Base-by-base conservation (phyloP, 2,329 filamentous ascomycete species). In the Penicillium crustosum region DNA sequence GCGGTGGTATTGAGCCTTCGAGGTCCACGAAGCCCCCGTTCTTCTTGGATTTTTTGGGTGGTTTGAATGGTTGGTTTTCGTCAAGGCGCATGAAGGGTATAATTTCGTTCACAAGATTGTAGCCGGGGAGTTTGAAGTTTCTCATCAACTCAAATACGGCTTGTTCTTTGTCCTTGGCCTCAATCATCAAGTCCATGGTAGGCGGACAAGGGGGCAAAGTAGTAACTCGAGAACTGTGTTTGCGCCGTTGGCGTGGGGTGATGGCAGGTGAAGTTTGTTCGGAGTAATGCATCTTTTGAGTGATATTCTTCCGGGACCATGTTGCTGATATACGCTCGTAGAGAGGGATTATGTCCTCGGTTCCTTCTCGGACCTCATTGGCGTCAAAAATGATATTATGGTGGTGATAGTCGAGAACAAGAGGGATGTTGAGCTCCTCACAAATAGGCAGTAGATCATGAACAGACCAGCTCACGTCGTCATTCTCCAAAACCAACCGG, bases 81-180 rank as follows among this genome's bases (percentile, higher is more conserved):
- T 96, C 93, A 2, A 83, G 81, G 0, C 93, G 83, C 57, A 88
- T 85, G 69, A 93, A 83, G 0, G 93, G 92, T 2, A 93, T 79
- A 2, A 97, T 79, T 54, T 95, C 86, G 64, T 89, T 89, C 70
- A 95, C 86, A 0, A 76, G 82, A 21, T 94, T 82, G 76, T 87
- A 90, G 0, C 92, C 92, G 0, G 92, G 90, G 0, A 97, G 80
- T 67, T 88, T 92, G 73, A 92, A 96, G 0, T 82, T 92, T 23
- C 89, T 84, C 92, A 97, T 97, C 19, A 97, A 81, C 63, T 96
- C 91, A 67, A 97, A 96, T 0, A 97, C 91, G 0, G 93, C 92
- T 74, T 97, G 93, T 72, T 97, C 93, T 75, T 97, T 97, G 70
- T 97, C 93, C 73, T 97, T 97, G 48, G 93, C 93, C 77, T 97